Evolutionary conservation across 148 eudicot genomes (phyloP).

Genomic region (Nepenthes mirabilis): DNA sequence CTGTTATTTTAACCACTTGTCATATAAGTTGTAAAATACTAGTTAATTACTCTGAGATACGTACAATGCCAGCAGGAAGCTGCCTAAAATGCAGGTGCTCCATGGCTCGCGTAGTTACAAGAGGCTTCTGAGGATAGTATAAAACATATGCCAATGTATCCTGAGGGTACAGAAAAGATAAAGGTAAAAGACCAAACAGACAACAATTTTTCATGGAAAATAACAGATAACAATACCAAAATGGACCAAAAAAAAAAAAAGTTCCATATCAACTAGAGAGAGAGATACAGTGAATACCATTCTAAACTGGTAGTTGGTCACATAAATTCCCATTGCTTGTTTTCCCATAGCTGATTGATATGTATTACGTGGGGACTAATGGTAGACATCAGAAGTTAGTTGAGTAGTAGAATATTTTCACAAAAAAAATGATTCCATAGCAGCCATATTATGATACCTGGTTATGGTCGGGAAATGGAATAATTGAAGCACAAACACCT

Average conservation of each 20-base stretch:
- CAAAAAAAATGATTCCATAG: slow-evolving; percentile 1
- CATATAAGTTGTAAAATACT: background rate
- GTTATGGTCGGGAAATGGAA: slow-evolving; percentile 97
- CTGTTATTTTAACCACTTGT: background rate
- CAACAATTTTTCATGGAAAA: background rate
- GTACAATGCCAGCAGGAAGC: slow-evolving; percentile 95
- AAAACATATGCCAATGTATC: slow-evolving; percentile 97
- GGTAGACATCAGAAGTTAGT: slow-evolving; percentile 14
- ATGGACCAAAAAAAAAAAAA: background rate
- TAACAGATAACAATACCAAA: background rate
- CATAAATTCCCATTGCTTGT: slow-evolving; percentile 99
- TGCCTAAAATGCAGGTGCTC: slow-evolving; percentile 97
- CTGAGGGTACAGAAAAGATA: slow-evolving; percentile 21
- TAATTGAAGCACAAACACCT: slow-evolving; percentile 99
- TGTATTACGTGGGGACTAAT: slow-evolving; percentile 96
- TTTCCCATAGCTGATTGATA: slow-evolving; percentile 99
- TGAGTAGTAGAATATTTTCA: background rate
- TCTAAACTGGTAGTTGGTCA: slow-evolving; percentile 94
- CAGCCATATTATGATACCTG: slow-evolving; percentile 34
- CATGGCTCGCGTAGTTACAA: slow-evolving; percentile 98
- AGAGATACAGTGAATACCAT: slow-evolving; percentile 41
- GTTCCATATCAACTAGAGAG: background rate
- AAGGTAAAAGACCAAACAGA: background rate
- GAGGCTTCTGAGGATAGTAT: slow-evolving; percentile 97
- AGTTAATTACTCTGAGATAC: slow-evolving; percentile 1